phyloP scores from a whole-genome alignment of 139 green algal species.

The Auxenochlorella pyrenoidosa region DNA sequence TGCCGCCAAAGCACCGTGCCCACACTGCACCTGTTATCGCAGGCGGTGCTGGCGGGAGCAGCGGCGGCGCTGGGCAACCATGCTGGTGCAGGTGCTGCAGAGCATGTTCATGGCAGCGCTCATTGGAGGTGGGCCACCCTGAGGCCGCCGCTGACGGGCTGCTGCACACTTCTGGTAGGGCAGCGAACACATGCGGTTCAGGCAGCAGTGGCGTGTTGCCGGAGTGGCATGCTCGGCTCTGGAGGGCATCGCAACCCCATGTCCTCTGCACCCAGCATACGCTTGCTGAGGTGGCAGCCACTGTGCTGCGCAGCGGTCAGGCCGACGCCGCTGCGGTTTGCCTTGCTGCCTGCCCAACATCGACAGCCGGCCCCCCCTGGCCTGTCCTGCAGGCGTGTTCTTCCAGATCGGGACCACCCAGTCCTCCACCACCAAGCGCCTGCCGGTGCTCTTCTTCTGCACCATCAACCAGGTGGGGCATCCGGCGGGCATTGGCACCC shows the following conservation, averaged over 20 bases:
- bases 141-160: neutral
- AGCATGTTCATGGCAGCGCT: constrained; percentile 56
- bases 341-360: too few relatives aligned
- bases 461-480: constrained; percentile 22
- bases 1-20: too few relatives aligned
- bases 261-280: too few relatives aligned
- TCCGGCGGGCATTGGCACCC: neutral
- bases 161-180: neutral
- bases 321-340: too few relatives aligned
- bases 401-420: constrained; percentile 60
- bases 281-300: too few relatives aligned
- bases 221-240: too few relatives aligned
- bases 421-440: constrained; percentile 36
- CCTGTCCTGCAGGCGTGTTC: constrained; percentile 8
- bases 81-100: constrained; percentile 49
- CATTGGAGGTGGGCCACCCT: constrained; percentile 20
- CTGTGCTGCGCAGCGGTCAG: too few relatives aligned
- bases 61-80: constrained; percentile 50
- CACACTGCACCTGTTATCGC: too few relatives aligned
- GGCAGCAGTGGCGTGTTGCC: too few relatives aligned
- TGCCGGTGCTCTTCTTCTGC: constrained; percentile 68
- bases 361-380: too few relatives aligned
- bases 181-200: too few relatives aligned
- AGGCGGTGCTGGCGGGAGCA: constrained; percentile 61
- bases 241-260: too few relatives aligned